Evolutionary conservation across 192 early-diverging fungal genomes (phyloP).

Genomic region (Kappamyces sp.): DNA sequence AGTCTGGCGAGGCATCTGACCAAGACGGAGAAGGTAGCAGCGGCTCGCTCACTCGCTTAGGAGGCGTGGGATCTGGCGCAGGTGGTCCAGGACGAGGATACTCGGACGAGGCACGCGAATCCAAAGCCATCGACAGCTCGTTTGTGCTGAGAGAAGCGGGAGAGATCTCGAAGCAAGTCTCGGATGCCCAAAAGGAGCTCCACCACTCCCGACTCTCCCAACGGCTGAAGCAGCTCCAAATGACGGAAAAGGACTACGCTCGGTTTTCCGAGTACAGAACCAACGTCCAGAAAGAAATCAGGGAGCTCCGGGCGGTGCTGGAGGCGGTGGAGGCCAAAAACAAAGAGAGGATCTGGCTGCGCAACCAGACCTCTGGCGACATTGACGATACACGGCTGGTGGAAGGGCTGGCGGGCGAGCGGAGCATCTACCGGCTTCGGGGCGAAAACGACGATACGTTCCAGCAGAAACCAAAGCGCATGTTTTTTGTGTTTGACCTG

Average conservation of each 20-base stretch:
- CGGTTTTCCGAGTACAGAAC: conserved; percentile 29
- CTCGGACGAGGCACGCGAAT: conserved; percentile 4
- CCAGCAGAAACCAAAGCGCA: conserved; percentile 69
- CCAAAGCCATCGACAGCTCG: not conserved
- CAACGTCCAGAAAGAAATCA: conserved; percentile 63
- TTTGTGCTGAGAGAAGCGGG: conserved; percentile 8
- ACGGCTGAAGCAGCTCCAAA: conserved; percentile 59
- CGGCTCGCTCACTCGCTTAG: too few relatives aligned
- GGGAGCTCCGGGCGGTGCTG: conserved; percentile 69
- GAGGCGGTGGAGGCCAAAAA: conserved; percentile 72
- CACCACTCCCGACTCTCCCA: conserved; percentile 65
- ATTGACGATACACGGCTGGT: conserved; percentile 72
- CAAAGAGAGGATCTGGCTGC: conserved; percentile 78
- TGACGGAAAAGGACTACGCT: conserved; percentile 61
- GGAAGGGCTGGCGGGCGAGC: conserved; percentile 69
- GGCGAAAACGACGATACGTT: conserved; percentile 69
- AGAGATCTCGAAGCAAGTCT: conserved; percentile 36
- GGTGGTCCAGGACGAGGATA: not conserved
- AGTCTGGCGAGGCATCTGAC: not conserved
- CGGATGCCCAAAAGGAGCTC: conserved; percentile 52
- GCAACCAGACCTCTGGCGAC: conserved; percentile 73
- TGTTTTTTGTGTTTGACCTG: conserved; percentile 76
- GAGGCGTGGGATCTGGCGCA: not conserved
- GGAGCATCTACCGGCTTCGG: conserved; percentile 69
- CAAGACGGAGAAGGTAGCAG: not conserved